Conservation (phyloP, 2,329 filamentous ascomycete species). For the Scleromitrula shiraiana region DNA sequence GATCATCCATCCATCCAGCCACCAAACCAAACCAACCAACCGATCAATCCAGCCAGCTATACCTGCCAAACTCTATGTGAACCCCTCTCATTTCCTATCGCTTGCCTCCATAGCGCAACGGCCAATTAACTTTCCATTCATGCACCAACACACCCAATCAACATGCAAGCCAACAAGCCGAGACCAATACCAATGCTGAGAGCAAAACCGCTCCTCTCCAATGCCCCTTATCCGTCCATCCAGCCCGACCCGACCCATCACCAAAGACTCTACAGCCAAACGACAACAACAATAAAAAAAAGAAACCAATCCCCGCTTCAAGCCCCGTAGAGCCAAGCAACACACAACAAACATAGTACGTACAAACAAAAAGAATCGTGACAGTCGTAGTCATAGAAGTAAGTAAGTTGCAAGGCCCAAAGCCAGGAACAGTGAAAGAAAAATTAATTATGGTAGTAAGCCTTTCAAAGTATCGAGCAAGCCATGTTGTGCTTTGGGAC, state of each 20-base stretch:
- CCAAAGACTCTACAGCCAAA: neutral
- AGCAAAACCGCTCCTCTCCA: neutral
- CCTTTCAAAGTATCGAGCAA: too few relatives aligned
- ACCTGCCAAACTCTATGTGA: too few relatives aligned
- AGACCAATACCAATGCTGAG: neutral
- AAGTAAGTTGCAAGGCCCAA: neutral
- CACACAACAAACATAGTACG: constrained; percentile 1
- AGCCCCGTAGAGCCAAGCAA: neutral
- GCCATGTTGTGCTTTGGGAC: neutral
- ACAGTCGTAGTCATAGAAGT: constrained; percentile 8
- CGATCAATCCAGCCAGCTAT: neutral
- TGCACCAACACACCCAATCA: neutral
- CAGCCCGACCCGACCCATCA: neutral
- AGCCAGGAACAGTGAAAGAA: neutral
- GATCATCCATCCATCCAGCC: neutral
- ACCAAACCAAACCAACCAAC: neutral
- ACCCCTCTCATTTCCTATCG: too few relatives aligned
- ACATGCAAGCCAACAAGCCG: neutral
- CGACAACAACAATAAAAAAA: neutral
- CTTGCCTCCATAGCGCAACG: too few relatives aligned
- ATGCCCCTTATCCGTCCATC: too few relatives aligned
- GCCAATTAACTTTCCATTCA: neutral
- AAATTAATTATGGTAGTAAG: constrained; percentile 3
- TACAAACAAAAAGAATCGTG: constrained; percentile 3
- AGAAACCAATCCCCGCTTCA: neutral